Evolutionary conservation across 2,329 filamentous ascomycete species (phyloP), one percentile per base, ranked within the genome.

Genomic region (Curvularia sp.): DNA sequence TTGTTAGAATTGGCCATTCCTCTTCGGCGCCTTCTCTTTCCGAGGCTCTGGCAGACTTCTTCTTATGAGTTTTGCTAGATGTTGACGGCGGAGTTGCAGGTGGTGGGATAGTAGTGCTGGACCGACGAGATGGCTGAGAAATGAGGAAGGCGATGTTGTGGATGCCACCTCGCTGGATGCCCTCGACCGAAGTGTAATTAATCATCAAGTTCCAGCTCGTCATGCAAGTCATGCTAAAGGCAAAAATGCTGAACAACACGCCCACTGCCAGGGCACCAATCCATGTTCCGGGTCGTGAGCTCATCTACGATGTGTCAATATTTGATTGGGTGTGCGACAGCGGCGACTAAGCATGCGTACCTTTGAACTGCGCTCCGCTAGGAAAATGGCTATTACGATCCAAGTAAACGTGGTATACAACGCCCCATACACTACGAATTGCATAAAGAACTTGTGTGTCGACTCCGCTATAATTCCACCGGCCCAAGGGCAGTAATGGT

Each of bases 401-500:
- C 96, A 77, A 9, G 85, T 78, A 58, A 91, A 85, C 2, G 81
- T 76, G 64, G 89, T 92, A 67, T 89, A 91, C 4, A 92, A 68
- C 4, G 86, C 79, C 1, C 87, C 87, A 74, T 95, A 97, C 43
- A 86, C 84, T 15, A 88, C 87, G 71, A 97, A 97, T 66, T 97
- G 95, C 10, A 93, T 81, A 72, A 99, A 98, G 77, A 92, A 97
- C 70, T 97, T 97, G 80, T 94, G 93, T 2, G 89, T 82, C 1
- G 87, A 93, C 75, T 97, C 93, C 0, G 88, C 90, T 9, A 99
- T 88, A 64, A 97, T 91, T 22, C 94, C 95, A 4, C 94, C 94
- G n/a, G 96, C 93, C 87, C 88, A 98, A 0, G 94, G 95, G 71
- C 95, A 99, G 70, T 93, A 95, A 73, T 98, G 94, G 63, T 98